Base-by-base conservation (phyloP, 768 basidiomycete species). In the Trametes coccinea region DNA sequence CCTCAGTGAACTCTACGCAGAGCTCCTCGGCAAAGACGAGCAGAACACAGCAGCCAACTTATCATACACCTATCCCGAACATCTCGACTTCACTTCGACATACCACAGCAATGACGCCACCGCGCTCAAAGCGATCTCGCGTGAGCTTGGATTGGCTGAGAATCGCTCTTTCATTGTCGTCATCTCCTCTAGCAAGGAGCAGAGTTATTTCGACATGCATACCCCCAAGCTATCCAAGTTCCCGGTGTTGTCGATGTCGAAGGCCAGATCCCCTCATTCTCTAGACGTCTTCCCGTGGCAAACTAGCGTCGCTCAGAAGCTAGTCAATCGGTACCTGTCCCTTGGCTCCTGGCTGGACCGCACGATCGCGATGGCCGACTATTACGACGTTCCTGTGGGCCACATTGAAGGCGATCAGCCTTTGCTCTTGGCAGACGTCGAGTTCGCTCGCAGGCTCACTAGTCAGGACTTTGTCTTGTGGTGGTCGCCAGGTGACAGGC, bases 361-460 rank as follows among this genome's bases (percentile, higher is more conserved):
- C 27, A 82, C 88, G 65, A 80, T 92, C 3, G 82, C 89, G 5
- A 82, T 95, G 40, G 90, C 96, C 0, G 84, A 90, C 65, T 95
- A 97, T 69, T 95, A 93, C 70, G 93, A 98, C 72, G 81, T 98
- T 5, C 96, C 97, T 1, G 78, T 95, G 13, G 94, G 96, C 16
- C 94, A 99, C 71, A 82, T 98, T 41, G 93, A 95, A 44, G 88
- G 90, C 4, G 97, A 99, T 69, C 88, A 92, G 46, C 88, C 93
- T 1, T 78, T 98, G n/a, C 81, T 89, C 67, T 78, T 96, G 50
- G 86, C 94, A 1, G 97, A 99, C 67, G 80, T 99, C 65, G 89
- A 86, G 65, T 97, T 98, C 67, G 92, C 97, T 2, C 87, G 96
- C 5, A 85, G 92, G 44, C 76, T 98, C 55, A 77, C 89, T 33